Base-by-base conservation (phyloP, 306 rosid species). In the Rosa multiflora region DNA sequence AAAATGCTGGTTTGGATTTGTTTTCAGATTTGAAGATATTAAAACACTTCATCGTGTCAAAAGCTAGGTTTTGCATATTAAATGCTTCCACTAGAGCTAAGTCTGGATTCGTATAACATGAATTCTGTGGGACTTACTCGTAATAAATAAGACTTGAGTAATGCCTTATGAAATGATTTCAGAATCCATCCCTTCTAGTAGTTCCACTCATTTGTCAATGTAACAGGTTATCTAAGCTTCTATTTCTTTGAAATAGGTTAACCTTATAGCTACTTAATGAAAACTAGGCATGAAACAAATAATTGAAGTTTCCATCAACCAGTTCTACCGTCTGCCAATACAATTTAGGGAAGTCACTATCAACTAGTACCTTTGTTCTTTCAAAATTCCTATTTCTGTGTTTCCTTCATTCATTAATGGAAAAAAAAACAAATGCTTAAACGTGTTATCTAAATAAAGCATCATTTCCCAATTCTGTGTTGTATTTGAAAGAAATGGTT, bases 151-250 rank as follows among this genome's bases (percentile, higher is more conserved):
- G 29, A 14, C 52, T 59, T 7, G 63, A 35, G 63, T 47, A 17
- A 23, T 8, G 63, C 47, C 35, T 44, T 55, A 15, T 20, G 48
- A 75, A 74, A 76, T 5, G 8, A 7, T 39, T 14, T 10, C 23
- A 40, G 72, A 66, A 82, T 42, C 63, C 80, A 74, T 75, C 69
- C 62, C 74, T 82, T 76, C 69, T 32, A 9, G 23, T 80, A 62
- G 55, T 56, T 52, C 72, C 78, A 62, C 77, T 67, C 58, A 74
- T 12, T 64, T 66, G 66, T 79, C 63, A 46, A 76, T 59, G 46
- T 46, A 64, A 35, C 17, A 35, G 63, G 43, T 51, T 37, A 32
- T 37, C 21, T 46, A 39, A 18, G 47, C 35, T 42, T 70, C 68
- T n/a, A 56, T 3, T n/a, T 66, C 15, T 76, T 37, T 56, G 23